A percentile compares a stretch with the other conserved stretches of the same genome.
Conservation (phyloP, 768 basidiomycete genomes). For the Boletus rubropictus region DNA sequence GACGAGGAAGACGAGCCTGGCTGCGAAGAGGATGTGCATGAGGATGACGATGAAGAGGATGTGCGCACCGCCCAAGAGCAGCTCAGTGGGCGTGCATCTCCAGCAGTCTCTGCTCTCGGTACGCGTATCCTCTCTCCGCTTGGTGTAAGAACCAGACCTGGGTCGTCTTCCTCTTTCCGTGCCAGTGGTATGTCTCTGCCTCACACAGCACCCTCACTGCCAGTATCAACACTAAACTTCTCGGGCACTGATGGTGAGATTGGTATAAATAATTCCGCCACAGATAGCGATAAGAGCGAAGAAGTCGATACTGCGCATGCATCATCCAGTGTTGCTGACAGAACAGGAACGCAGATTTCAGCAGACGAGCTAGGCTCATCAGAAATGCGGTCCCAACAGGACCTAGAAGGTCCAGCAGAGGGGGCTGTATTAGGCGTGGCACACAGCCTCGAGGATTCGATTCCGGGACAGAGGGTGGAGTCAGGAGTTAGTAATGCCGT, state of each 20-base stretch:
- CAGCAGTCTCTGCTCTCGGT: conserved; percentile 21
- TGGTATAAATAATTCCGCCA: not conserved
- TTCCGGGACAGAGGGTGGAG: conserved; percentile 15
- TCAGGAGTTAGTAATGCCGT: conserved; percentile 18
- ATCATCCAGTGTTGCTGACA: conserved; percentile 3
- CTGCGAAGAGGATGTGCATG: conserved; percentile 26
- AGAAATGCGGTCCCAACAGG: conserved; percentile 3
- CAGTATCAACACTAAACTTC: conserved; percentile 8
- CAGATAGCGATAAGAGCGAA: conserved; percentile 5
- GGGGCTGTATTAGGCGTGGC: conserved; percentile 14
- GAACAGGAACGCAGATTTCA: conserved; percentile 1
- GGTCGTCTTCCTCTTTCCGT: conserved; percentile 5
- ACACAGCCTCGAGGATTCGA: conserved; percentile 19
- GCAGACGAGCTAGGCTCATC: not conserved
- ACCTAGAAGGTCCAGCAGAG: conserved; percentile 4
- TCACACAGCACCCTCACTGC: conserved; percentile 1
- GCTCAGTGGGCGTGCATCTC: conserved; percentile 23
- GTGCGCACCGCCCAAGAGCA: conserved; percentile 21
- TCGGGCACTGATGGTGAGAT: not conserved
- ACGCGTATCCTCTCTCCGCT: conserved; percentile 9
- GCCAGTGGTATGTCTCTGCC: not conserved
- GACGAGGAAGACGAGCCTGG: conserved; percentile 26
- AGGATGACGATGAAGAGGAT: conserved; percentile 25
- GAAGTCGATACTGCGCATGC: not conserved
- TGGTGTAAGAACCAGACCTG: conserved; percentile 1